Evolutionary conservation across 305 asterid genomes (phyloP).

Genomic region (Fraxinus floribunda): DNA sequence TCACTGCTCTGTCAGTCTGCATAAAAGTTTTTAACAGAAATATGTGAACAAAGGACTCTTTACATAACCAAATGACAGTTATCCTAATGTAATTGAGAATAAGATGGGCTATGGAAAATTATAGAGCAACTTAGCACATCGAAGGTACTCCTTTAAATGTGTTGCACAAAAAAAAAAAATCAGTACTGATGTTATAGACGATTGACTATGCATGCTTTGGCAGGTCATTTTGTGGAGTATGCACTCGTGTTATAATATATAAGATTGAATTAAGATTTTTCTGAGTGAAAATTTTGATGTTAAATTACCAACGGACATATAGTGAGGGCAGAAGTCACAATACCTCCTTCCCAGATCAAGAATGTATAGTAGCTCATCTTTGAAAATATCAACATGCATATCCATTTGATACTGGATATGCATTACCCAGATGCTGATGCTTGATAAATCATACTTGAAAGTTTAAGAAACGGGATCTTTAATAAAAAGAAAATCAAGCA

Average conservation of each 20-base stretch:
- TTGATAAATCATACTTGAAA: neutral
- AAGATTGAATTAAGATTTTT: neutral
- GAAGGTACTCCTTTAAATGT: neutral
- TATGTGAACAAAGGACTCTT: neutral
- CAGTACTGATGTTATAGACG: neutral
- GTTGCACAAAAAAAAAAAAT: neutral
- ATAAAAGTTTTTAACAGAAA: neutral
- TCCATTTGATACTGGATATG: neutral
- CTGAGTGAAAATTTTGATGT: neutral
- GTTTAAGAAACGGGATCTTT: neutral
- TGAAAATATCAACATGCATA: neutral
- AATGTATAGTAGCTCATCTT: neutral
- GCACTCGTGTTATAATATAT: neutral
- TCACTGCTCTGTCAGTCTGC: constrained; percentile 96
- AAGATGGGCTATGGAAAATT: neutral
- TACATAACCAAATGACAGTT: neutral
- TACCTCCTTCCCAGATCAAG: neutral
- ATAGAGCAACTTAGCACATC: neutral
- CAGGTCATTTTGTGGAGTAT: neutral
- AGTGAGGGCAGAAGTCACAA: neutral
- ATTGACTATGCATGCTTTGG: neutral
- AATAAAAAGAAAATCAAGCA: constrained; percentile 6
- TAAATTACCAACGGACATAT: neutral
- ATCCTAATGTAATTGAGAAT: neutral
- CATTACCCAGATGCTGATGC: neutral